These are phyloP conservation scores for Alternaria rosae DNA, from an alignment of 2,329 filamentous ascomycete species.

Conservation along the genomic window DNA sequence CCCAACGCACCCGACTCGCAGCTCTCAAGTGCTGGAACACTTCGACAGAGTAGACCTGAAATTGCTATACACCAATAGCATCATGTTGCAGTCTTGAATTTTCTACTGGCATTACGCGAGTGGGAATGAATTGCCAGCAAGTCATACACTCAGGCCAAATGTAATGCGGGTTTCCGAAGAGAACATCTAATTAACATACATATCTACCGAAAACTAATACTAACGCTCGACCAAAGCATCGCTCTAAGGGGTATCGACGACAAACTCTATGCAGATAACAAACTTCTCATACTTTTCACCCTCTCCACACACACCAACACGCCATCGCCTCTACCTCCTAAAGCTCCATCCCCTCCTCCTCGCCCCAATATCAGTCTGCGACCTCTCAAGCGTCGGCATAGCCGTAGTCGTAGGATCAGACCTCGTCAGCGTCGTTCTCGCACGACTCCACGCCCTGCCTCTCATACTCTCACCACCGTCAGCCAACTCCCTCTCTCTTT, in stretches of 20 bases:
- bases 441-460: conserved; percentile 29
- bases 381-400: conserved; percentile 7
- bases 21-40: too few species aligned
- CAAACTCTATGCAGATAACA: background rate
- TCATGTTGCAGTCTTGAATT: background rate
- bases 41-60: background rate
- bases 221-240: background rate
- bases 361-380: conserved; percentile 19
- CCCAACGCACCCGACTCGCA: too few species aligned
- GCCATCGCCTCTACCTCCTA: conserved; percentile 9
- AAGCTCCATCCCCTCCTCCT: conserved; percentile 26
- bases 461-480: conserved; percentile 29
- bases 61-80: background rate
- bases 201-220: background rate
- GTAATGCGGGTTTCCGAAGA: background rate
- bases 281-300: background rate
- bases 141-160: background rate
- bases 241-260: conserved; percentile 1
- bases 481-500: conserved; percentile 17
- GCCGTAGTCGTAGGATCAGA: conserved; percentile 9
- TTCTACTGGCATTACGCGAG: background rate
- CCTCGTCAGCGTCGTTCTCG: conserved; percentile 31
- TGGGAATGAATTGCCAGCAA: background rate
- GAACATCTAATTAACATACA: background rate
- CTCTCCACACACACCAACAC: background rate